Conservation (phyloP, 1,284 basidiomycete genomes). For the Pseudozyma sp. region DNA sequence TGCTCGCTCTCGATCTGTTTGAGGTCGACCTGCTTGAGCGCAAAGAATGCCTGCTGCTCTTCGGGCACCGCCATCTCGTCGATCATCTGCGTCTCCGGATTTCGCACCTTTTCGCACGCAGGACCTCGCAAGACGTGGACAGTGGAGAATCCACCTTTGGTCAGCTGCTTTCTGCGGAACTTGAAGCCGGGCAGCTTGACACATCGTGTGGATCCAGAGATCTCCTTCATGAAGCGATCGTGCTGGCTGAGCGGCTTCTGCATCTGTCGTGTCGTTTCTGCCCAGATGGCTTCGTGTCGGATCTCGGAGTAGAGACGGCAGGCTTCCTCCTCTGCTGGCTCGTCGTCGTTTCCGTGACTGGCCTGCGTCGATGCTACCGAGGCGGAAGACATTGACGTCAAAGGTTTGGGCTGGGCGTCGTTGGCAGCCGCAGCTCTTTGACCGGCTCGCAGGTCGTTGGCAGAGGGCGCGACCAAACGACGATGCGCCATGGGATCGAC, state of each 20-base stretch:
- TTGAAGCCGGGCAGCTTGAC: conserved; percentile 59
- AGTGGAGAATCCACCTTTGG: conserved; percentile 65
- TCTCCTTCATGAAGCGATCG: conserved; percentile 36
- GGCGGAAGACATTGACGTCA: conserved; percentile 5
- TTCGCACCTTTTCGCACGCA: conserved; percentile 40
- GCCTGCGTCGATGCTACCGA: conserved; percentile 13
- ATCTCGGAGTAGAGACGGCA: conserved; percentile 40
- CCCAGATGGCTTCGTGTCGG: conserved; percentile 49
- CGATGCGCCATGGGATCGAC: conserved; percentile 38
- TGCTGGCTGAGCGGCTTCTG: conserved; percentile 31
- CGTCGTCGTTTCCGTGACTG: conserved; percentile 14
- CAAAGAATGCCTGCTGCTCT: conserved; percentile 63
- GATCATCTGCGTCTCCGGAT: conserved; percentile 34
- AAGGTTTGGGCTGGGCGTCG: conserved; percentile 8
- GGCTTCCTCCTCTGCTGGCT: conserved; percentile 34
- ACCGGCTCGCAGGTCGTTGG: conserved; percentile 30
- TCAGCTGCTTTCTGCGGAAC: conserved; percentile 58
- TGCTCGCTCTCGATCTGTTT: conserved; percentile 63
- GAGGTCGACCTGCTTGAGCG: conserved; percentile 67
- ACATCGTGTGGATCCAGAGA: conserved; percentile 38
- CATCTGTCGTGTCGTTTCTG: conserved; percentile 46
- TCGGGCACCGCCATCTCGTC: conserved; percentile 55
- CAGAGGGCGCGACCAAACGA: conserved; percentile 23
- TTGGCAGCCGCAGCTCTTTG: conserved; percentile 16
- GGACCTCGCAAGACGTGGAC: conserved; percentile 66